phyloP scores from a whole-genome alignment of 2,329 filamentous ascomycete genomes.

The Stenocarpella maydis region DNA sequence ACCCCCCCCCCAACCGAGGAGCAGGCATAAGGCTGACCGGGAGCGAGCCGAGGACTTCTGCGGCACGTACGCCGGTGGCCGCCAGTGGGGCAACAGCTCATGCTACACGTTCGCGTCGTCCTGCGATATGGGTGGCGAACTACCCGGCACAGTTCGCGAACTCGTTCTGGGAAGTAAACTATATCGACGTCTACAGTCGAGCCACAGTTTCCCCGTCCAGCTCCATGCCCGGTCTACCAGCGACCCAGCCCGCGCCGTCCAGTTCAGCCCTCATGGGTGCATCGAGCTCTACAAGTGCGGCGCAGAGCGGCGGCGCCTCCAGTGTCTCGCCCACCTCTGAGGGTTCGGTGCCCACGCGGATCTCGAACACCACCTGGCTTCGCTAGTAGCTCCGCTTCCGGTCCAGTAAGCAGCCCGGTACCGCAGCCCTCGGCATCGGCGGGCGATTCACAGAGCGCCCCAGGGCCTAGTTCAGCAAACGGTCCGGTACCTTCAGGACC shows the following conservation, averaged over 20 bases:
- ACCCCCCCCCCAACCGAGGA: neutral
- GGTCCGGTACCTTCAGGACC: neutral
- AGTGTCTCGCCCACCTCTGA: neutral
- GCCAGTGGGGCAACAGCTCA: conserved; percentile 51
- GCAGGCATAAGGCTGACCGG: neutral
- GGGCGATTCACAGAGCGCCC: neutral
- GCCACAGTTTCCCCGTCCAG: neutral
- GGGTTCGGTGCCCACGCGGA: neutral
- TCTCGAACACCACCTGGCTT: neutral
- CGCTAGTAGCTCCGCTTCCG: neutral
- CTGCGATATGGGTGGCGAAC: conserved; percentile 56
- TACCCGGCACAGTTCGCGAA: conserved; percentile 54
- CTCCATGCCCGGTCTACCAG: neutral
- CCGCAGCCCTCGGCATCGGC: conserved; percentile 4
- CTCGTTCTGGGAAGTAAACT: conserved; percentile 61
- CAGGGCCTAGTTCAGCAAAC: neutral
- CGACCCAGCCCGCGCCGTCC: neutral
- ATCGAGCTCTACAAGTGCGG: neutral
- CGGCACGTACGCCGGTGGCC: conserved; percentile 72
- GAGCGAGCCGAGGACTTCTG: conserved; percentile 67
- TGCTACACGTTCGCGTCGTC: conserved; percentile 53
- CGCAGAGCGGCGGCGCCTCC: neutral
- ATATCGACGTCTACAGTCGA: conserved; percentile 56
- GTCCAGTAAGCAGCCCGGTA: neutral
- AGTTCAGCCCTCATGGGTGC: neutral